phyloP scores from a whole-genome alignment of 106 monocot species.

The Dendrobium nobile region DNA sequence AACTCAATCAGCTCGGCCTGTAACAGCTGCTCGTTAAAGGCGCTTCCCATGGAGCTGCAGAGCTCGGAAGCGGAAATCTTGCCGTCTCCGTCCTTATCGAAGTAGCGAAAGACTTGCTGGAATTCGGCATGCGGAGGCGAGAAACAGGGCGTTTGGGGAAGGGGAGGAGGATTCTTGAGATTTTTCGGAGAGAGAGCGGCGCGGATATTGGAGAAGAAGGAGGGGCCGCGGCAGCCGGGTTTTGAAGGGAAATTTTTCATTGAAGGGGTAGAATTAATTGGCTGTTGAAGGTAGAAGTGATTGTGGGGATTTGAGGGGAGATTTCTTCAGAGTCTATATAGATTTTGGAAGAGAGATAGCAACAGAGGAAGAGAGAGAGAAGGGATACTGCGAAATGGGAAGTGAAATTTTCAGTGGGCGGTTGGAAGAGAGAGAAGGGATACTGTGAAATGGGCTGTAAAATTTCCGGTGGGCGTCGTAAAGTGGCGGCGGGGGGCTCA shows the following conservation, averaged over 20 bases:
- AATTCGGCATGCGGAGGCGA: not conserved
- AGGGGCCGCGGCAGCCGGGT: not conserved
- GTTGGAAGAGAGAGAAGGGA: no score
- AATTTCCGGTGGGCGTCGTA: not conserved
- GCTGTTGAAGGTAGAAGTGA: not conserved
- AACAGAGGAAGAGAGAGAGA: no score
- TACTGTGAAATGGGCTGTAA: not conserved
- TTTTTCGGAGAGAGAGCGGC: not conserved
- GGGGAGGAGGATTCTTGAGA: not conserved
- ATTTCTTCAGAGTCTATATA: no score
- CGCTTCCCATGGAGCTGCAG: slow-evolving; percentile 14
- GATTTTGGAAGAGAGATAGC: no score
- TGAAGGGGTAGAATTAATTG: not conserved
- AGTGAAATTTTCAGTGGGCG: not conserved
- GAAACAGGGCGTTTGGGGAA: not conserved
- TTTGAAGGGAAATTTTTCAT: not conserved
- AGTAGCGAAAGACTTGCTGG: slow-evolving; percentile 16
- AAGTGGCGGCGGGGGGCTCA: not conserved
- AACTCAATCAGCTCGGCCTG: slow-evolving; percentile 23
- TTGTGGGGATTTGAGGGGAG: no score
- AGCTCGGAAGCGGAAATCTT: slow-evolving; percentile 48
- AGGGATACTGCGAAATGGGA: not conserved
- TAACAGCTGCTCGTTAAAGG: slow-evolving; percentile 17
- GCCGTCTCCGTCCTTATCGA: slow-evolving; percentile 43
- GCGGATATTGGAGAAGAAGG: not conserved